phyloP scores from a whole-genome alignment of 2,329 filamentous ascomycete genomes.

The Dissoconium aciculare region DNA sequence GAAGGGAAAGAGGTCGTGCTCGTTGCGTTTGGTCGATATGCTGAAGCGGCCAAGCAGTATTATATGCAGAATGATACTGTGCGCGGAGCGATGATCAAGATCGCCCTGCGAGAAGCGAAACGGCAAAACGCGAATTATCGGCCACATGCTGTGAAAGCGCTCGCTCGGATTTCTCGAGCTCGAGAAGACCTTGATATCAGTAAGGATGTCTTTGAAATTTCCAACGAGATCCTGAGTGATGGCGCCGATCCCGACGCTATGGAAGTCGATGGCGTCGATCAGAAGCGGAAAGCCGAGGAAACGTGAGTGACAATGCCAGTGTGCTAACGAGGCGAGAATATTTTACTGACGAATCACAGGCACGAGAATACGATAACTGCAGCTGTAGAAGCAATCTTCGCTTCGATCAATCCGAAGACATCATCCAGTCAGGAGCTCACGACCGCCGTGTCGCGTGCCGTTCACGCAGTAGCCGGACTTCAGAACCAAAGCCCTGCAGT shows the following conservation, averaged over 20 bases:
- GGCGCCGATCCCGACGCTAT: constrained; percentile 47
- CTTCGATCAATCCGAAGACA: constrained; percentile 18
- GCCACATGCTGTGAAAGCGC: constrained; percentile 53
- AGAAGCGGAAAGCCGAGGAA: constrained; percentile 12
- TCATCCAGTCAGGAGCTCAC: constrained; percentile 9
- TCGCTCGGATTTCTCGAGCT: constrained; percentile 58
- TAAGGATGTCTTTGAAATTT: constrained; percentile 49
- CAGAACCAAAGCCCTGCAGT: constrained; percentile 6
- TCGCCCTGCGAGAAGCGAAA: constrained; percentile 74
- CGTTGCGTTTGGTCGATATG: constrained; percentile 63
- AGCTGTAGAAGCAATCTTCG: constrained; percentile 20
- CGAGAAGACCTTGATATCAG: constrained; percentile 57
- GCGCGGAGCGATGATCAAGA: constrained; percentile 50
- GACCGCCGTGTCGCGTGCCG: constrained; percentile 8
- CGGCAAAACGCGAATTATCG: constrained; percentile 77
- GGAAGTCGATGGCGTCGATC: constrained; percentile 45
- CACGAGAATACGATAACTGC: constrained; percentile 15
- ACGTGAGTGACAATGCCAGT: constrained; percentile 13
- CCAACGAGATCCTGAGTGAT: constrained; percentile 40
- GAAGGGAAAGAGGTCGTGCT: constrained; percentile 78
- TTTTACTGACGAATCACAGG: constrained; percentile 7
- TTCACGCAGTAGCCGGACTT: constrained; percentile 10
- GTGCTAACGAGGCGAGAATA: constrained; percentile 2
- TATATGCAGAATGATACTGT: constrained; percentile 44
- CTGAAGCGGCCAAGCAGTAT: constrained; percentile 46